Evolutionary conservation across 345 rosid genomes (phyloP), one percentile per base, ranked within the genome.

Genomic region (Psidium friedrichsthalianum): DNA sequence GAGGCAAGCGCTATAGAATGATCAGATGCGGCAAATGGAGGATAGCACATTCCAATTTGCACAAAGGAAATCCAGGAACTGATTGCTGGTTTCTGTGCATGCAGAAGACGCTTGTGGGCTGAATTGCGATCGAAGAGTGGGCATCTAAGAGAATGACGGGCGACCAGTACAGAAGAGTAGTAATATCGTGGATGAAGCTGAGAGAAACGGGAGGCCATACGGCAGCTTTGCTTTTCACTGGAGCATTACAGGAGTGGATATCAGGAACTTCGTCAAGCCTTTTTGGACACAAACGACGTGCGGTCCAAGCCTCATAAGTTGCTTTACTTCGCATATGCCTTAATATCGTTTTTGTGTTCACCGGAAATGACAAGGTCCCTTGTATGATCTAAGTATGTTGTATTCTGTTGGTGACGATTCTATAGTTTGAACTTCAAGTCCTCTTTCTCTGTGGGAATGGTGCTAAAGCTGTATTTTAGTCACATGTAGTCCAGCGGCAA

Each of bases 191-290:
- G 94, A 90, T 27, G 91, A 89, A 59, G 94, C 96, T 14, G 98
- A 96, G 88, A 92, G 92, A 95, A 96, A 88, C 88, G 95, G 85
- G 98, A 94, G 87, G 99, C 93, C n/a, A 96, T 96, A 74, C 86
- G 98, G 83, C 99, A 95, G 85, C 98, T 96, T 84, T 94, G 95
- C 88, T 93, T 95, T 89, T 91, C 96, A 20, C 82, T 96, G 87
- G 99, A 95, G 81, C 94, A 96, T 85, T 96, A 92, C 88, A 92
- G 92, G 90, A 93, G 89, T 18, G 95, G 94, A 42, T 95, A 96
- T 58, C 92, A 90, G 81, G 91, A 94, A 85, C 91, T 94, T 82
- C 85, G 91, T 59, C 86, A 89, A 85, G 92, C 92, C 61, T 87
- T 95, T 88, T 90, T 44, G 89, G 87, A 56, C 88, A 86, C 86